phyloP scores from a whole-genome alignment of 805 yeast genomes.

The Limtongia smithiae region DNA sequence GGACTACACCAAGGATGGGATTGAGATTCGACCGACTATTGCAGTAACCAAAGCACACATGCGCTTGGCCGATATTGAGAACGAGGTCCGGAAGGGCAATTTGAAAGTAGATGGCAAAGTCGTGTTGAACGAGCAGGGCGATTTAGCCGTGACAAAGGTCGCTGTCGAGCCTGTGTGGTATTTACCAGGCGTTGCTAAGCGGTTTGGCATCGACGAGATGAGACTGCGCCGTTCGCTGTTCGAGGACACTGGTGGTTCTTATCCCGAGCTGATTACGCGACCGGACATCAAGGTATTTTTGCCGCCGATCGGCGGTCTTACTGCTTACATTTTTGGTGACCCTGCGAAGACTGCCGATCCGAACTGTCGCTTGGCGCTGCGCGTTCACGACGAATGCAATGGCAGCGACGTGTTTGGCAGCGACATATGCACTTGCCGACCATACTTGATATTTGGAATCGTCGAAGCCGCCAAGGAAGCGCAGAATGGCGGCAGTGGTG shows the following conservation, averaged over 20 bases:
- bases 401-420: conserved; percentile 68
- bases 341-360: conserved; percentile 54
- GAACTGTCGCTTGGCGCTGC: conserved; percentile 49
- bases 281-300: conserved; percentile 62
- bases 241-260: conserved; percentile 69
- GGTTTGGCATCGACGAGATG: conserved; percentile 54
- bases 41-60: conserved; percentile 65
- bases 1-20: conserved; percentile 41
- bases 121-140: conserved; percentile 58
- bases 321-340: conserved; percentile 64
- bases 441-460: conserved; percentile 62
- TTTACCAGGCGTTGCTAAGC: conserved; percentile 64
- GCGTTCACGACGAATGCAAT: conserved; percentile 67
- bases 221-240: conserved; percentile 58
- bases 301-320: conserved; percentile 68
- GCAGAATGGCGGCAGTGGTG: conserved; percentile 62
- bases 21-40: conserved; percentile 61
- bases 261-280: conserved; percentile 64
- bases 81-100: conserved; percentile 53
- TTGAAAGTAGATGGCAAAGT: conserved; percentile 57
- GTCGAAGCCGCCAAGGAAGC: conserved; percentile 68
- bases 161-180: conserved; percentile 73
- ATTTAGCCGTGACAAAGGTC: conserved; percentile 57
- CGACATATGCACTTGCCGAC: conserved; percentile 68
- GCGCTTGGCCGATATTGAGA: conserved; percentile 56